A percentile compares a stretch with the other conserved stretches of the same genome.
phyloP scores from a whole-genome alignment of 352 stramenopile species.

The Phytophthora podocarpi region DNA sequence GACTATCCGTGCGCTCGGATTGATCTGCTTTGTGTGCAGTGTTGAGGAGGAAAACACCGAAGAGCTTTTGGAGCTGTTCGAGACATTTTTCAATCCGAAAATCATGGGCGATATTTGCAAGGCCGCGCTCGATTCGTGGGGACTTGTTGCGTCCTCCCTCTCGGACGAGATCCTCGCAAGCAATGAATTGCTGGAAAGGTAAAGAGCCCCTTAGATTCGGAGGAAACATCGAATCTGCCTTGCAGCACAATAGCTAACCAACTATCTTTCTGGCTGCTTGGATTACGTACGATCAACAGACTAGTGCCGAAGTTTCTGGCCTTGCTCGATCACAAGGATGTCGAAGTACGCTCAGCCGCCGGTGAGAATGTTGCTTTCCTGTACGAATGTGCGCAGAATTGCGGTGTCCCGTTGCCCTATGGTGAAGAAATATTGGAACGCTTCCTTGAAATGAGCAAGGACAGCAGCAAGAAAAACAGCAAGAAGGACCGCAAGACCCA shows the following conservation, averaged over 20 bases:
- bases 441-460: slow-evolving; percentile 83
- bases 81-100: slow-evolving; percentile 76
- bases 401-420: slow-evolving; percentile 51
- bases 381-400: slow-evolving; percentile 69
- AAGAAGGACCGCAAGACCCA: slow-evolving; percentile 91
- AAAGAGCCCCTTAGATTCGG: background rate
- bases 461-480: slow-evolving; percentile 90
- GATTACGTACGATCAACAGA: slow-evolving; percentile 31
- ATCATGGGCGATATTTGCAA: slow-evolving; percentile 67
- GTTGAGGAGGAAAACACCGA: slow-evolving; percentile 80
- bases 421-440: slow-evolving; percentile 74
- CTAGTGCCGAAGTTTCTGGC: slow-evolving; percentile 71
- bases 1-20: slow-evolving; percentile 70
- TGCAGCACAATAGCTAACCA: background rate
- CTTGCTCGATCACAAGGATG: slow-evolving; percentile 78
- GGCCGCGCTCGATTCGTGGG: slow-evolving; percentile 75
- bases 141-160: slow-evolving; percentile 67
- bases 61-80: slow-evolving; percentile 63
- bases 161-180: slow-evolving; percentile 54
- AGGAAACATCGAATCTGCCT: background rate
- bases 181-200: slow-evolving; percentile 70
- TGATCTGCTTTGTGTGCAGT: slow-evolving; percentile 81
- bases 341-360: slow-evolving; percentile 79
- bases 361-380: slow-evolving; percentile 89
- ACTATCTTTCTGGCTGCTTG: background rate